Evolutionary conservation across 345 rosid species (phyloP).

Genomic region (Hypericum androsaemum): DNA sequence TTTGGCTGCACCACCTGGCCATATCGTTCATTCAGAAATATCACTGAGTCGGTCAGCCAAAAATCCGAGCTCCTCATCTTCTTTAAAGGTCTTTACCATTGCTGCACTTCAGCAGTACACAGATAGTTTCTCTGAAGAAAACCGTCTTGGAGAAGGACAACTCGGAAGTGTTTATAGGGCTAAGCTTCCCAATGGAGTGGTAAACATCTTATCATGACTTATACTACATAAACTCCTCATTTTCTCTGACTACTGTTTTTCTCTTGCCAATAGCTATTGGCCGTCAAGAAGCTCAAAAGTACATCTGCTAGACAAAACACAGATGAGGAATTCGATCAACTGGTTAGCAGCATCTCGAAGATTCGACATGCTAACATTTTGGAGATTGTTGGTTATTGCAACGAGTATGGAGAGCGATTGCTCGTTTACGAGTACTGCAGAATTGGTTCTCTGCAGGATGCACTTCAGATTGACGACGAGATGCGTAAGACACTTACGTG

Average conservation of each 20-base stretch:
- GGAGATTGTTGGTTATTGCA: conserved; percentile 76
- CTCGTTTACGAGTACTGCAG: conserved; percentile 60
- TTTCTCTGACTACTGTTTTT: conserved; percentile 12
- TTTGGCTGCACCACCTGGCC: conserved; percentile 23
- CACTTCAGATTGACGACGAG: conserved; percentile 57
- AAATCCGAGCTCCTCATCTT: conserved; percentile 24
- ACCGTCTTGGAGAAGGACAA: conserved; percentile 65
- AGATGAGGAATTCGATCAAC: conserved; percentile 48
- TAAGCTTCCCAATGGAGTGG: conserved; percentile 76
- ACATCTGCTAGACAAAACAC: conserved; percentile 34
- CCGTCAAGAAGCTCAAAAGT: conserved; percentile 70
- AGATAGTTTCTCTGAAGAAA: conserved; percentile 61
- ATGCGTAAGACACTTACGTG: conserved; percentile 57
- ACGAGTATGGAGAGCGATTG: conserved; percentile 62
- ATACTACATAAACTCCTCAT: neutral
- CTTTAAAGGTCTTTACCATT: conserved; percentile 43
- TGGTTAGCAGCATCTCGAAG: conserved; percentile 48
- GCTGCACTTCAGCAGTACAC: conserved; percentile 86
- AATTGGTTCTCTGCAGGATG: conserved; percentile 68
- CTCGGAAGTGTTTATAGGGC: conserved; percentile 70
- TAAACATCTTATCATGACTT: conserved; percentile 14
- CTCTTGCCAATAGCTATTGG: conserved; percentile 37
- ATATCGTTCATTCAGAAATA: too few relatives aligned
- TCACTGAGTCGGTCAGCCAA: conserved; percentile 18
- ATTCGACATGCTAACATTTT: conserved; percentile 57